Base-by-base conservation (phyloP, 768 basidiomycete genomes). In the Russula earlei region DNA sequence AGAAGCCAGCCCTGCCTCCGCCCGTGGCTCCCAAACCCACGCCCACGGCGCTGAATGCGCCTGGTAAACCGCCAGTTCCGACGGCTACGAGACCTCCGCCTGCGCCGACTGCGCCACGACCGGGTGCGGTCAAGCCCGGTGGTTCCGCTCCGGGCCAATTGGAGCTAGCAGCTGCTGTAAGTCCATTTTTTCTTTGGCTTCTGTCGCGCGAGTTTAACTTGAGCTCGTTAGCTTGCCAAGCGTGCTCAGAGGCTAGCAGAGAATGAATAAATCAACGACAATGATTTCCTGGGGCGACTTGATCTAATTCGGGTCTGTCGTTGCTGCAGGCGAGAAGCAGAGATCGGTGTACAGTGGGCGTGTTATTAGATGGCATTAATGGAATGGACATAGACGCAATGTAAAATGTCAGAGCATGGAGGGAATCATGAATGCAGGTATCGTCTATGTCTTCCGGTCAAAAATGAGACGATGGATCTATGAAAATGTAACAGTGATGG, bases 91-190 rank as follows among this genome's bases (percentile, higher is more conserved):
- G 81, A 55, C 84, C 73, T 2, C 68, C 71, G 20, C 71, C 69
- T 12, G 68, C 73, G 19, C 66, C 69, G 20, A 69, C 71, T 37
- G 66, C 54, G 37, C 66, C 56, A 55, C 69, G 66, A 50, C 67
- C 74, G 24, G 76, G 74, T 43, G 73, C 66, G 17, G 72, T 65
- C 15, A 65, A 68, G 19, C 76, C 73, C 60, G 73, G 73, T 37
- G 70, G 71, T 45, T 69, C 70, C 37, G 77, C 76, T 5, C 69
- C 72, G 4, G 80, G 77, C 15, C 89, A 91, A 64, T 60, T 89
- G 70, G 91, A 91, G 70, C 71, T 93, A 59, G 88, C 91, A 55
- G 89, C 91, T 60, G 85, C 80, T 47, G 87, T 93, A 63, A 75
- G 86, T 76, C 48, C 56, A n/a, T n/a, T 53, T 5, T 15, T 31